Conservation (phyloP, 352 stramenopile genomes). For the Phytophthora pseudosyringae region DNA sequence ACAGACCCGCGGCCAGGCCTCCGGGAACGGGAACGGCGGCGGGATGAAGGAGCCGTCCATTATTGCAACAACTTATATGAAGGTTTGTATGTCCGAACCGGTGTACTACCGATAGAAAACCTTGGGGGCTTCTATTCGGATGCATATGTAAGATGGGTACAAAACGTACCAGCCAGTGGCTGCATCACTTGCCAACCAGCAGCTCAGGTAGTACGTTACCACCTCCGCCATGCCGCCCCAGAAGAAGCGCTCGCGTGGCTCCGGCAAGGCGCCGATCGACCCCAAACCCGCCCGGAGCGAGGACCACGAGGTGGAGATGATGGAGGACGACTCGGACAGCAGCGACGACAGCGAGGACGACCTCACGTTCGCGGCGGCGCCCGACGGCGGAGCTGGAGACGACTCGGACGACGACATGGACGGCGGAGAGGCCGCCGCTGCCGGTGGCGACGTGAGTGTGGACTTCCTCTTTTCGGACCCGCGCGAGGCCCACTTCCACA, state of each 20-base stretch:
- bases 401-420: constrained; percentile 70
- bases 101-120: constrained; percentile 1
- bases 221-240: constrained; percentile 28
- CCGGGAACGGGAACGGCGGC: constrained; percentile 81
- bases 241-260: constrained; percentile 45
- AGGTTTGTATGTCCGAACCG: constrained; percentile 3
- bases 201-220: constrained; percentile 5
- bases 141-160: constrained; percentile 7
- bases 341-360: constrained; percentile 64
- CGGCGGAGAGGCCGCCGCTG: constrained; percentile 44
- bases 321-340: constrained; percentile 51
- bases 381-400: constrained; percentile 41
- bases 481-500: constrained; percentile 84
- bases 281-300: constrained; percentile 20
- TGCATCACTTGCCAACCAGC: constrained; percentile 13
- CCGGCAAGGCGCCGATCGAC: constrained; percentile 25
- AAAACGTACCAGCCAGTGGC: constrained; percentile 6
- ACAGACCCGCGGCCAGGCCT: constrained; percentile 64
- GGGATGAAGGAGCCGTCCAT: constrained; percentile 59
- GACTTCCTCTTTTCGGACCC: constrained; percentile 89
- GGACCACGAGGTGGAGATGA: constrained; percentile 52
- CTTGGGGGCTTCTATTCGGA: constrained; percentile 1
- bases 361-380: constrained; percentile 56
- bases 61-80: not conserved
- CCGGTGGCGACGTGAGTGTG: constrained; percentile 62